Conservation (phyloP, 1,284 basidiomycete genomes). For the Ganoderma leucocontextum region DNA sequence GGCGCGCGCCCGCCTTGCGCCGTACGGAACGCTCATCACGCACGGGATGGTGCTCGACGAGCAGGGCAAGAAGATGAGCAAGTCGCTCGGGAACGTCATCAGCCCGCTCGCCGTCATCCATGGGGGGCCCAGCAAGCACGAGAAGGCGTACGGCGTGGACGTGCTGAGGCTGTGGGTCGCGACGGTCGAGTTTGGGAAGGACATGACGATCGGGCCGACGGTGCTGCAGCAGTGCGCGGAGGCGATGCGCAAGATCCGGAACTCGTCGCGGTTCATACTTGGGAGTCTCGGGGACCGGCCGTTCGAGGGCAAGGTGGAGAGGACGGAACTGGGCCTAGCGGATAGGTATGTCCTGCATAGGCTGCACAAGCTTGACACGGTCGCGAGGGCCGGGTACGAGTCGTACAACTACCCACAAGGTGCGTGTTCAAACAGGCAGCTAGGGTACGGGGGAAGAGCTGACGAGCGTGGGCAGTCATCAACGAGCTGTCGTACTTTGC, state of each 20-base stretch:
- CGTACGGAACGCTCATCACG: constrained; percentile 88
- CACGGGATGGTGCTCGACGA: constrained; percentile 98
- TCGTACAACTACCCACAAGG: constrained; percentile 88
- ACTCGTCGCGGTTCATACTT: constrained; percentile 89
- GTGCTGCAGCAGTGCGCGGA: constrained; percentile 84
- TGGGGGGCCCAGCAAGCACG: constrained; percentile 71
- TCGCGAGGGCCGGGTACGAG: constrained; percentile 74
- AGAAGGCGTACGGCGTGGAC: constrained; percentile 77
- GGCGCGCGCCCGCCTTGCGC: constrained; percentile 50
- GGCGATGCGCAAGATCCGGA: constrained; percentile 87
- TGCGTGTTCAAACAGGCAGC: constrained; percentile 42
- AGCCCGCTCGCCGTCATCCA: constrained; percentile 85
- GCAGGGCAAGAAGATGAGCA: constrained; percentile 97
- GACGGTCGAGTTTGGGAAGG: constrained; percentile 89
- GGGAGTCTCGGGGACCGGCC: constrained; percentile 74
- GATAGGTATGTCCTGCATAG: constrained; percentile 91
- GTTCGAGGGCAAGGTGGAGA: constrained; percentile 47
- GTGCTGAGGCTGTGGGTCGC: constrained; percentile 93
- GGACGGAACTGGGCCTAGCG: constrained; percentile 67
- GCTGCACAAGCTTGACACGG: constrained; percentile 75
- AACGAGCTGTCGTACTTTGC: constrained; percentile 70
- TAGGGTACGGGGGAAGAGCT: neutral
- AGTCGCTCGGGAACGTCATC: constrained; percentile 93
- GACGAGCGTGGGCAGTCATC: constrained; percentile 53
- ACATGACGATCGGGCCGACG: constrained; percentile 86